These are phyloP conservation scores for Leptomonas pyrrhocoris DNA, from an alignment of 208 protist species.

Conservation along the genomic window DNA sequence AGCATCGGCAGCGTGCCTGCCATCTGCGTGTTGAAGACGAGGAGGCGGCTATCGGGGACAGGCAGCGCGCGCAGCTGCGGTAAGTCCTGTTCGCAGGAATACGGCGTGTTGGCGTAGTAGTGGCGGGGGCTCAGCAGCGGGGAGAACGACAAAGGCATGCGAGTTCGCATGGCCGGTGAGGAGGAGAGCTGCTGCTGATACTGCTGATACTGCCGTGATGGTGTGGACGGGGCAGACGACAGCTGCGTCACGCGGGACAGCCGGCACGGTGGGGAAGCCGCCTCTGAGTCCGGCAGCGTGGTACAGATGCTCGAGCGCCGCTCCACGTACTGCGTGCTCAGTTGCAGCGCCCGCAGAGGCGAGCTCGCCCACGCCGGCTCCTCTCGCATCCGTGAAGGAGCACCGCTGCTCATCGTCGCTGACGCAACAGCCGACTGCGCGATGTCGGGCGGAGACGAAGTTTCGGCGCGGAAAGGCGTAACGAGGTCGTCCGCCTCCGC, in stretches of 20 bases:
- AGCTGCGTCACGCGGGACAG: neutral
- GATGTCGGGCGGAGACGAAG: neutral
- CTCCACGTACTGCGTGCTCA: neutral
- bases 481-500: neutral
- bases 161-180: neutral
- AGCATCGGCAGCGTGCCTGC: slow-evolving; percentile 5
- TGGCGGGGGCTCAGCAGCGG: too few relatives aligned
- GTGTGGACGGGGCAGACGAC: neutral
- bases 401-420: neutral
- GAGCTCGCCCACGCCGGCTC: too few relatives aligned
- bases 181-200: slow-evolving; percentile 1
- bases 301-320: neutral
- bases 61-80: slow-evolving; percentile 7
- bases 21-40: slow-evolving; percentile 22
- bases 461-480: neutral
- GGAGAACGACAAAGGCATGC: neutral
- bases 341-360: neutral
- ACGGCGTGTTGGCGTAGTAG: neutral
- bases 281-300: neutral
- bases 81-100: neutral
- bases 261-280: neutral
- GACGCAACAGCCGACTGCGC: neutral
- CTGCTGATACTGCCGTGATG: neutral
- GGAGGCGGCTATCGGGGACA: slow-evolving; percentile 6
- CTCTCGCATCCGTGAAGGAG: neutral